phyloP scores from a whole-genome alignment of 768 basidiomycete genomes.

The Pulveroboletus sp. region DNA sequence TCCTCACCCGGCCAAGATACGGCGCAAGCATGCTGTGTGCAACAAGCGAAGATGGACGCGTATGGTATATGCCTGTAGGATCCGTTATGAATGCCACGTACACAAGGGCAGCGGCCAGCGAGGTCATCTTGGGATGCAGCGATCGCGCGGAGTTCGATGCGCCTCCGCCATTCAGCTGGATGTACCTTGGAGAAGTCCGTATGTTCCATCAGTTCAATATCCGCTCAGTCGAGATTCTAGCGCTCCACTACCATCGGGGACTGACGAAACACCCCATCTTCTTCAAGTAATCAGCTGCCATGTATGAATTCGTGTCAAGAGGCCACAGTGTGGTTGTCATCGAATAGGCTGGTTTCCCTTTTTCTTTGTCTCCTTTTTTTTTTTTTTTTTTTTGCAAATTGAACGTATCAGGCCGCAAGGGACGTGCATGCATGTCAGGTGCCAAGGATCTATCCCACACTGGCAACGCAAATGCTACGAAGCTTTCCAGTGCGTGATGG shows the following conservation, averaged over 20 bases:
- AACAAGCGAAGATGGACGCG: conserved; percentile 17
- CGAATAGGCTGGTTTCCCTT: conserved; percentile 1
- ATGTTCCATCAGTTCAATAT: conserved; percentile 28
- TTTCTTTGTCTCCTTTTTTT: not conserved
- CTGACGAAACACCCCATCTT: conserved; percentile 11
- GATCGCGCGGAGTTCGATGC: conserved; percentile 20
- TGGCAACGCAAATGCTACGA: conserved; percentile 3
- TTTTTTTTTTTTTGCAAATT: conserved; percentile 1
- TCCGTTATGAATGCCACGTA: conserved; percentile 21
- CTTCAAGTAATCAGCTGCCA: conserved; percentile 14
- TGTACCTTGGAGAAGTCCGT: conserved; percentile 22
- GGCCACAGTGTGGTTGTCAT: conserved; percentile 7
- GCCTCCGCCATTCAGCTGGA: conserved; percentile 12
- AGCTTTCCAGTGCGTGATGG: conserved; percentile 8
- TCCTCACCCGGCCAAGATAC: conserved; percentile 8
- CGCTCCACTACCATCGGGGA: conserved; percentile 18
- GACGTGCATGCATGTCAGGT: conserved; percentile 19
- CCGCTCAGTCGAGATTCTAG: conserved; percentile 30
- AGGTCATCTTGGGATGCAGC: conserved; percentile 6
- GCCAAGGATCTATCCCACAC: conserved; percentile 8
- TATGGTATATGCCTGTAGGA: conserved; percentile 12
- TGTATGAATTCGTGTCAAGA: conserved; percentile 3
- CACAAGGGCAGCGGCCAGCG: conserved; percentile 13
- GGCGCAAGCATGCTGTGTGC: conserved; percentile 13
- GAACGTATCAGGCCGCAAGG: conserved; percentile 7